Percentiles rank a stretch among this genome's conserved stretches.
phyloP scores from a whole-genome alignment of 306 rosid genomes.

The Medicago truncatula region DNA sequence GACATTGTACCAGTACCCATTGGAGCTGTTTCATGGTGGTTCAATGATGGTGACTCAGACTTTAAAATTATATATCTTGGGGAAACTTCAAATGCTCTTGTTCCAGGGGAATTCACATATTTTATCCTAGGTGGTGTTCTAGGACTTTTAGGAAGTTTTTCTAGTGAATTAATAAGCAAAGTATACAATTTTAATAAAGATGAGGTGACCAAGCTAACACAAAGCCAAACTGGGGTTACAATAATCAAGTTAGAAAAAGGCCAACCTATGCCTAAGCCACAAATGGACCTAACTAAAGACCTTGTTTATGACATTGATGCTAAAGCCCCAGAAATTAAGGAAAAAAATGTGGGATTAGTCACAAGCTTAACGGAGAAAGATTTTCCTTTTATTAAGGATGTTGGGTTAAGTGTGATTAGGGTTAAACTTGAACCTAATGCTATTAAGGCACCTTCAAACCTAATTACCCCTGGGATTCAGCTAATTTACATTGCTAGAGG shows the following conservation, averaged over 20 bases:
- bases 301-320: constrained; percentile 54
- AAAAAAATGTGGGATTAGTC: constrained; percentile 38
- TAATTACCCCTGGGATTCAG: constrained; percentile 43
- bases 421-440: constrained; percentile 53
- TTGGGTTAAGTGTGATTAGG: constrained; percentile 52
- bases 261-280: constrained; percentile 52
- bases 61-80: constrained; percentile 54
- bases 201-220: constrained; percentile 48
- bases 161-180: constrained; percentile 48
- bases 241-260: constrained; percentile 43
- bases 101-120: constrained; percentile 58
- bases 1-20: constrained; percentile 59
- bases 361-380: constrained; percentile 44
- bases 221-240: constrained; percentile 53
- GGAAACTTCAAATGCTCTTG: constrained; percentile 49
- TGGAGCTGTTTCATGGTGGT: constrained; percentile 80
- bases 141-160: constrained; percentile 54
- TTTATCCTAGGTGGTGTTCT: constrained; percentile 53
- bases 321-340: constrained; percentile 21
- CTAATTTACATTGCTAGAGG: constrained; percentile 62
- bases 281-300: neutral
- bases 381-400: constrained; percentile 55
- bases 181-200: constrained; percentile 38
- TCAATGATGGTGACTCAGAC: constrained; percentile 59
- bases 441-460: constrained; percentile 49